A percentile compares a stretch with the other conserved stretches of the same genome.
Conservation (phyloP, 495 filamentous ascomycete genomes). For the Friedmanniomyces endolithicus region DNA sequence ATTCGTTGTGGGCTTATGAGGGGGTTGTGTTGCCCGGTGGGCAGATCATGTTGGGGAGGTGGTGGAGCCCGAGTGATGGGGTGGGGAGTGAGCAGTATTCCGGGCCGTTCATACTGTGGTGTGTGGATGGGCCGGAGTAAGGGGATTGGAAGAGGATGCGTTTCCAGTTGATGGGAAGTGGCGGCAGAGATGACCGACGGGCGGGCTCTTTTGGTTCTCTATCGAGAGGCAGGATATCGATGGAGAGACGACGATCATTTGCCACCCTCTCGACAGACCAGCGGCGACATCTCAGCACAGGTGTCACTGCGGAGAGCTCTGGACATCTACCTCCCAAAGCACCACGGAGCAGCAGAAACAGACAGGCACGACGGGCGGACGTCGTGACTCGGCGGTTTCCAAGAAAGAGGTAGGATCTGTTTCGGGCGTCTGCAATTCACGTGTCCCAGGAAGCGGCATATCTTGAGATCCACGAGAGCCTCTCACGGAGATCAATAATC, state of each 20-base stretch:
- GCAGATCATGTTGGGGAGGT: constrained; percentile 30
- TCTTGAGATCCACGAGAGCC: too few relatives aligned
- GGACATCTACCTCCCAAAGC: too few relatives aligned
- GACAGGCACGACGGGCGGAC: too few relatives aligned
- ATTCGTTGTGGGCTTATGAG: constrained; percentile 30
- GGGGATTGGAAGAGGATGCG: not conserved
- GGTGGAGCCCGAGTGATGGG: constrained; percentile 23
- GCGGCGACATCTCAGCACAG: too few relatives aligned
- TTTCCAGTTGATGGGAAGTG: not conserved
- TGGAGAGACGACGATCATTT: not conserved
- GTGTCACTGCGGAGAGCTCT: too few relatives aligned
- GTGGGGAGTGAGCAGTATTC: constrained; percentile 11
- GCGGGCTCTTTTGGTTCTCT: not conserved
- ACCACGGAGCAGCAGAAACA: too few relatives aligned
- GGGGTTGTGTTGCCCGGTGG: constrained; percentile 33
- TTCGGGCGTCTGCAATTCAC: too few relatives aligned
- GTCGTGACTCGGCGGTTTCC: too few relatives aligned
- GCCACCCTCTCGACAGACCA: too few relatives aligned
- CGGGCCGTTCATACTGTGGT: constrained; percentile 24
- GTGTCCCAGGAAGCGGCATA: too few relatives aligned
- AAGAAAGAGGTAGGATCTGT: too few relatives aligned
- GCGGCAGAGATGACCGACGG: not conserved
- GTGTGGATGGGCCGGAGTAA: constrained; percentile 16
- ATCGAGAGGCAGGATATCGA: not conserved
- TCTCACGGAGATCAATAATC: too few relatives aligned